Evolutionary conservation across 306 rosid species (phyloP).

Genomic region (Acacia melanoxylon): DNA sequence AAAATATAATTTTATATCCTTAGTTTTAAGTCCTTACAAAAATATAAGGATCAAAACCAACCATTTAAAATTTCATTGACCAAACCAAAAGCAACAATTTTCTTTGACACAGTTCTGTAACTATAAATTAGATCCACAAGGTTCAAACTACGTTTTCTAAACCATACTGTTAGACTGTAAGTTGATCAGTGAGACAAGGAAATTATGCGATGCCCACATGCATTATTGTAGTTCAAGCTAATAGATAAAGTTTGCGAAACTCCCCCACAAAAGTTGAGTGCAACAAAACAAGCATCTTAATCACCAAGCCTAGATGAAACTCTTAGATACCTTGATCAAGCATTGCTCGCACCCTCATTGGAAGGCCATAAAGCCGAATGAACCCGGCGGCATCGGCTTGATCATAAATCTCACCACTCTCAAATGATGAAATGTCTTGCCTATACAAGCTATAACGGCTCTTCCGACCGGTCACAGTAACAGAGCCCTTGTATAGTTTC

Average conservation of each 20-base stretch:
- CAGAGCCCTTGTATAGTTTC: constrained; percentile 78
- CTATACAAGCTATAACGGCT: neutral
- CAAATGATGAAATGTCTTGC: neutral
- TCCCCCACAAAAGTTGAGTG: neutral
- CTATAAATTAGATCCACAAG: neutral
- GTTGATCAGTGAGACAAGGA: neutral
- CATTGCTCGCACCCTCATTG: constrained; percentile 90
- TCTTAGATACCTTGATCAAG: constrained; percentile 57
- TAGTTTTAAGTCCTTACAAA: too few relatives aligned
- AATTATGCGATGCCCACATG: neutral
- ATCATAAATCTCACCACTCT: constrained; percentile 72
- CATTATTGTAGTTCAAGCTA: neutral
- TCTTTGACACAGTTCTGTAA: neutral
- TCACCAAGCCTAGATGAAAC: neutral
- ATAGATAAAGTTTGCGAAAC: neutral
- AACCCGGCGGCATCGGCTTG: constrained; percentile 98
- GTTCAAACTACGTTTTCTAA: neutral
- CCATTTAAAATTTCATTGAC: too few relatives aligned
- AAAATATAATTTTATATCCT: too few relatives aligned
- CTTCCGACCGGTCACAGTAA: constrained; percentile 47
- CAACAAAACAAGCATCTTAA: neutral
- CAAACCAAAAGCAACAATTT: too few relatives aligned
- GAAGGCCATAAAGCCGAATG: constrained; percentile 91
- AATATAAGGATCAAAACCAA: too few relatives aligned
- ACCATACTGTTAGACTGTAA: neutral